Evolutionary conservation across 352 stramenopile genomes (phyloP).

Genomic region (Pythium inflatum): DNA sequence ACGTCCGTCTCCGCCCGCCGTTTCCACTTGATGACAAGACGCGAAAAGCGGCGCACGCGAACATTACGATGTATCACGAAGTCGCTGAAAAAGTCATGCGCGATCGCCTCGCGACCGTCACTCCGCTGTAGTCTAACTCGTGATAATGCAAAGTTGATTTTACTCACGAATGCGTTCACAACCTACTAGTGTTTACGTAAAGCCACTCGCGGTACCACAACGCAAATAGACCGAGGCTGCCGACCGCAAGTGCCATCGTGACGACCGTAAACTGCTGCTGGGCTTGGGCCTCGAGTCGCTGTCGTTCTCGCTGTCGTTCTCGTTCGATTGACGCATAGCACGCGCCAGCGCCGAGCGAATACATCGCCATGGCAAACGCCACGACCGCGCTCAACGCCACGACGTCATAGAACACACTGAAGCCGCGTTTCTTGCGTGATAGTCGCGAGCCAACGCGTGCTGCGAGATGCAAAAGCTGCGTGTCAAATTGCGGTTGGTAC

Average conservation of each 20-base stretch:
- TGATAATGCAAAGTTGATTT: background rate
- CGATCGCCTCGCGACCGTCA: conserved; percentile 4
- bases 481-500: background rate
- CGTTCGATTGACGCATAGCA: background rate
- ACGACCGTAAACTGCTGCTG: background rate
- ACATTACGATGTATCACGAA: background rate
- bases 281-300: background rate
- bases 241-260: background rate
- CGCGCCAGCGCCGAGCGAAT: too few species aligned
- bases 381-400: background rate
- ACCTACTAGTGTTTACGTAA: too few species aligned
- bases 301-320: background rate
- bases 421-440: too few species aligned
- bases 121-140: background rate
- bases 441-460: too few species aligned
- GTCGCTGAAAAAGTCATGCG: conserved; percentile 12
- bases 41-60: background rate
- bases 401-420: background rate
- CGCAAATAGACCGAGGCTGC: background rate
- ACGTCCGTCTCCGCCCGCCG: conserved; percentile 2
- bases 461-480: background rate
- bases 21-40: background rate
- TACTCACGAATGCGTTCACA: too few species aligned
- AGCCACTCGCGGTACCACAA: background rate
- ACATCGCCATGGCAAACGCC: background rate